Evolutionary conservation across 352 stramenopile species (phyloP).

Genomic region (Pythium diclinum): DNA sequence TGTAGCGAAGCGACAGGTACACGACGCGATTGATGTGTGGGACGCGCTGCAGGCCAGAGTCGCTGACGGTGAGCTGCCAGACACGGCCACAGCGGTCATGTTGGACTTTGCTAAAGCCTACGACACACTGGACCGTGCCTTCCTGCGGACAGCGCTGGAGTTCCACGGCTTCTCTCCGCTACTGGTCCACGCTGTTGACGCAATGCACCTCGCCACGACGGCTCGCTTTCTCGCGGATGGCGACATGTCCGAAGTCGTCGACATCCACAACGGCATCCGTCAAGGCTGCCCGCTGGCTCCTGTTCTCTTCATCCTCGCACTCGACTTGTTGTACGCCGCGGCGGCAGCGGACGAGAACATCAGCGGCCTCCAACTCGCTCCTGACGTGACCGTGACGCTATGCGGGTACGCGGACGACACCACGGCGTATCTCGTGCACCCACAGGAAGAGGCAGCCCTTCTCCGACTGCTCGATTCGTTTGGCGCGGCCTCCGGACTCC

Average conservation of each 20-base stretch:
- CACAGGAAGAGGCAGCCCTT: neutral
- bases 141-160: neutral
- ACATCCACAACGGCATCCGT: slow-evolving; percentile 3
- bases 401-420: neutral
- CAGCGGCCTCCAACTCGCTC: neutral
- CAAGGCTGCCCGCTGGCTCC: slow-evolving; percentile 15
- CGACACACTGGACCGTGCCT: slow-evolving; percentile 3
- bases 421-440: neutral
- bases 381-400: too few relatives aligned
- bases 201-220: slow-evolving; percentile 8
- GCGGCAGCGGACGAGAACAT: neutral
- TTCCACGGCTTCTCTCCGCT: neutral
- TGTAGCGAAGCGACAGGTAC: neutral
- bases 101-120: slow-evolving; percentile 17
- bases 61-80: neutral
- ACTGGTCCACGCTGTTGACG: neutral
- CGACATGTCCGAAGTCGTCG: neutral
- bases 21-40: slow-evolving; percentile 9
- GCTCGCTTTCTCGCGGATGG: neutral
- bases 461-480: neutral
- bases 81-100: neutral
- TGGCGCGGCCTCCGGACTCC: neutral
- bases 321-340: neutral
- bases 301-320: neutral
- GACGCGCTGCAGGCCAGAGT: neutral